A percentile compares a stretch with the other conserved stretches of the same genome.
Conservation (phyloP, 805 yeast species). For the Scheffersomyces amazonensis region DNA sequence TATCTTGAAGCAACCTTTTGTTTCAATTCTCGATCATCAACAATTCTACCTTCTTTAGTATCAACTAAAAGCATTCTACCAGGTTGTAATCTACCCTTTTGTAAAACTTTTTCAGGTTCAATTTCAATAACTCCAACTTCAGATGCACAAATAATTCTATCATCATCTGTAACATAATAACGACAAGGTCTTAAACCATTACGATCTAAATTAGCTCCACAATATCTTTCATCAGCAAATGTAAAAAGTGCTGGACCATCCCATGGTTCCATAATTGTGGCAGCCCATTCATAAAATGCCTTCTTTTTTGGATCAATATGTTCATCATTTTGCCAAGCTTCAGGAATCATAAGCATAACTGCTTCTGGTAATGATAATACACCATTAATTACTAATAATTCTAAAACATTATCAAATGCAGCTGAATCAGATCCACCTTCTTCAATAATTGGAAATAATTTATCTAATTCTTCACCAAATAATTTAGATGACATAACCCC, state of each 20-base stretch:
- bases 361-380: slow-evolving; percentile 93
- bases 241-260: slow-evolving; percentile 98
- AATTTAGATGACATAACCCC: slow-evolving; percentile 88
- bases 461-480: slow-evolving; percentile 89
- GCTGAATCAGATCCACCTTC: slow-evolving; percentile 99
- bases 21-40: slow-evolving; percentile 89
- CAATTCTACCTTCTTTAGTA: slow-evolving; percentile 87
- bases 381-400: slow-evolving; percentile 87
- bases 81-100: slow-evolving; percentile 93
- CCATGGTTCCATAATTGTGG: slow-evolving; percentile 99
- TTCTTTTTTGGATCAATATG: slow-evolving; percentile 86
- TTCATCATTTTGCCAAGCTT: slow-evolving; percentile 92
- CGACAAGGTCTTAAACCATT: slow-evolving; percentile 98
- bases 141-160: slow-evolving; percentile 94
- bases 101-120: slow-evolving; percentile 74
- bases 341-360: slow-evolving; percentile 94
- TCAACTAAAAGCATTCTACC: slow-evolving; percentile 96
- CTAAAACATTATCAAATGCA: slow-evolving; percentile 94
- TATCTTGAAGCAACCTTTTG: slow-evolving; percentile 71
- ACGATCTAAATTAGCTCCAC: slow-evolving; percentile 97
- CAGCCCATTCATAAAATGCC: slow-evolving; percentile 99
- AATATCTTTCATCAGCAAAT: slow-evolving; percentile 94
- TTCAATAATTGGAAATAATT: slow-evolving; percentile 91
- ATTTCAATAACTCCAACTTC: slow-evolving; percentile 97
- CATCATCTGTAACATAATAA: slow-evolving; percentile 91